A percentile compares a stretch with the other conserved stretches of the same genome.
Evolutionary conservation across 371 early-diverging fungal genomes (phyloP).

Genomic region (Rhizopus delemar): DNA sequence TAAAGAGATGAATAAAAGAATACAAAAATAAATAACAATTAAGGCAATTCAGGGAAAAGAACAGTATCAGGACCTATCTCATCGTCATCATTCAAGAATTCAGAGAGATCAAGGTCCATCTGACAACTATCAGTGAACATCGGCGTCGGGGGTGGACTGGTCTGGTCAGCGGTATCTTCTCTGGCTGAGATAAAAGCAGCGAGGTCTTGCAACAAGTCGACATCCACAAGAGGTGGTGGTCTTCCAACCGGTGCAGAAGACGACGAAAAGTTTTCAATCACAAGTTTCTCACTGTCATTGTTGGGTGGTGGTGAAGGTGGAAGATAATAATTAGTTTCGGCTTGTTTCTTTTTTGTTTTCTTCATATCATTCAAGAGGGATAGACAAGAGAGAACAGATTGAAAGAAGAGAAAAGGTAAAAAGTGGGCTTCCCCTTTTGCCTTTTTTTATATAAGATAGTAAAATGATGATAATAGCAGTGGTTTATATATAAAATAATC

Average conservation of each 20-base stretch:
- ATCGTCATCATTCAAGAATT: constrained; percentile 2
- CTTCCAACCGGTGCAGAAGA: constrained; percentile 18
- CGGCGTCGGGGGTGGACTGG: background rate
- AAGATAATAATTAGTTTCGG: constrained; percentile 5
- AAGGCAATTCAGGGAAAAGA: constrained; percentile 12
- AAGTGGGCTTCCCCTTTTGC: background rate
- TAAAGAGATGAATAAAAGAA: background rate
- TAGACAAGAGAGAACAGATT: background rate
- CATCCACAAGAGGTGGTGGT: constrained; percentile 10
- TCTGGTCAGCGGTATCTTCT: constrained; percentile 1
- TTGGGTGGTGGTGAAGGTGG: constrained; percentile 37
- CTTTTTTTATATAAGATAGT: background rate
- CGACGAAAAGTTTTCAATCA: constrained; percentile 45
- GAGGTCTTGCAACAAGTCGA: constrained; percentile 7
- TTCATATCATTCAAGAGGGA: background rate
- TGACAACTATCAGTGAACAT: background rate
- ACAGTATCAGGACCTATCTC: background rate
- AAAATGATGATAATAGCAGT: background rate
- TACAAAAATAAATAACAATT: background rate
- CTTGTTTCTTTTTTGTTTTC: constrained; percentile 3
- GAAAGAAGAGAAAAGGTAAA: background rate
- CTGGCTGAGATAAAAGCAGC: constrained; percentile 2
- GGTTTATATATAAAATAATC: background rate
- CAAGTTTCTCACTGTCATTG: constrained; percentile 62
- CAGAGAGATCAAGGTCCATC: constrained; percentile 9